Evolutionary conservation across 2,329 filamentous ascomycete genomes (phyloP).

Genomic region (Fusarium torulosum): DNA sequence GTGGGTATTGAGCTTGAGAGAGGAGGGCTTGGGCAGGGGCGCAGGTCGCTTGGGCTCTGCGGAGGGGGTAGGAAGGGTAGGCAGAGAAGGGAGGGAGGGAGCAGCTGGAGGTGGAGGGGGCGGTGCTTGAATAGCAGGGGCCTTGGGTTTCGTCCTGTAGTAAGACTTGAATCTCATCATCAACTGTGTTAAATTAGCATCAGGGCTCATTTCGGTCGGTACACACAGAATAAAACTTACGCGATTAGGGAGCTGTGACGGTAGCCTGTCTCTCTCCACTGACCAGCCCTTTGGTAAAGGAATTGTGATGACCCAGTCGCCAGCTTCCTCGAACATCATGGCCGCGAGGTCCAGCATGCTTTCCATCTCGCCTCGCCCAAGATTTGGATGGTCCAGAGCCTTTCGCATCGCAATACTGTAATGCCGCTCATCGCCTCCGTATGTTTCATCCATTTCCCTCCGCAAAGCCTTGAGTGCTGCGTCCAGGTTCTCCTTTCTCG

Average conservation of each 20-base stretch:
- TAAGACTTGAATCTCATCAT: slow-evolving; percentile 56
- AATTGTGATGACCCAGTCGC: slow-evolving; percentile 58
- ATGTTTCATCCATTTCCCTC: slow-evolving; percentile 60
- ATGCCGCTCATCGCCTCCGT: slow-evolving; percentile 54
- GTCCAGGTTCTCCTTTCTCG: slow-evolving; percentile 72
- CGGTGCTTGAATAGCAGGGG: slow-evolving; percentile 42
- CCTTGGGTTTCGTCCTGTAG: slow-evolving; percentile 54
- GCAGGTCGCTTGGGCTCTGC: slow-evolving; percentile 49
- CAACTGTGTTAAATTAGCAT: slow-evolving; percentile 50
- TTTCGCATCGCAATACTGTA: slow-evolving; percentile 59
- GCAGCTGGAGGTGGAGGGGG: slow-evolving; percentile 29
- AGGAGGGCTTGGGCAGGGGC: slow-evolving; percentile 50
- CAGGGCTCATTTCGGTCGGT: background rate
- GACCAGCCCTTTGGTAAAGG: slow-evolving; percentile 59
- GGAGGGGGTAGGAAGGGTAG: slow-evolving; percentile 17
- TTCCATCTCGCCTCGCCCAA: slow-evolving; percentile 58
- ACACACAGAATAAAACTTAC: slow-evolving; percentile 46
- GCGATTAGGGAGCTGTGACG: slow-evolving; percentile 53
- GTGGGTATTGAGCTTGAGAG: slow-evolving; percentile 56
- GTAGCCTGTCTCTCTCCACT: slow-evolving; percentile 54
- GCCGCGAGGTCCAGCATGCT: slow-evolving; percentile 59
- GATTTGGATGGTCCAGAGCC: slow-evolving; percentile 56
- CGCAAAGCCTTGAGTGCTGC: slow-evolving; percentile 63
- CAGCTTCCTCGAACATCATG: slow-evolving; percentile 62
- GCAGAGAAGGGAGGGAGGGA: slow-evolving; percentile 9